Evolutionary conservation across 805 yeast species (phyloP).

Genomic region (Candida coleopterorum): DNA sequence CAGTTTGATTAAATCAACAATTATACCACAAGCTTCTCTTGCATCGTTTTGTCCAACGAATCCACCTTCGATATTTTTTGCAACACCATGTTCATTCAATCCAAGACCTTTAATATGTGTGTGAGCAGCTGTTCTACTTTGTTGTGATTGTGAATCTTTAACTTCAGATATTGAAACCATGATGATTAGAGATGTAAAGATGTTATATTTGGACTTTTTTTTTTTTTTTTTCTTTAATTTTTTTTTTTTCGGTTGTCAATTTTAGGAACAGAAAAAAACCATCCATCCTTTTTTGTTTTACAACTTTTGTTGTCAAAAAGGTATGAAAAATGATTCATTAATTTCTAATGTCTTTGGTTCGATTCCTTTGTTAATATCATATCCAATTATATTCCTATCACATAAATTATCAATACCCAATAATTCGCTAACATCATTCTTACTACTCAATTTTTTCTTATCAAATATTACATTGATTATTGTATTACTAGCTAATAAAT

Average conservation of each 20-base stretch:
- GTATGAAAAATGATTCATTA: background rate
- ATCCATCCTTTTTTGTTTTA: too few relatives aligned
- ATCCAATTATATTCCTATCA: conserved; percentile 27
- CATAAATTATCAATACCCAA: conserved; percentile 12
- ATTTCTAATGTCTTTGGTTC: conserved; percentile 16
- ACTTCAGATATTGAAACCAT: conserved; percentile 83
- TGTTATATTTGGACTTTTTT: too few relatives aligned
- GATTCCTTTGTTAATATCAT: conserved; percentile 29
- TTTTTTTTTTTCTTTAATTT: too few relatives aligned
- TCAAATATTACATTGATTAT: conserved; percentile 1
- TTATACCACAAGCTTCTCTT: conserved; percentile 89
- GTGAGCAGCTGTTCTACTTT: conserved; percentile 81
- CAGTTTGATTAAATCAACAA: conserved; percentile 88
- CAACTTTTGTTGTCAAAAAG: too few relatives aligned
- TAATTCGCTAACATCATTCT: conserved; percentile 2
- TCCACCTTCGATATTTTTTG: conserved; percentile 84
- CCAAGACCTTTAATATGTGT: conserved; percentile 96
- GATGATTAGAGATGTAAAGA: background rate
- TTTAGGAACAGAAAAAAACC: background rate
- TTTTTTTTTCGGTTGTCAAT: background rate
- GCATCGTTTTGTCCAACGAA: conserved; percentile 75
- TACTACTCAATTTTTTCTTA: conserved; percentile 6
- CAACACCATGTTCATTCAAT: conserved; percentile 81
- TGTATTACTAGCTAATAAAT: background rate
- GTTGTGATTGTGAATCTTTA: conserved; percentile 41